Percentiles rank a stretch among this genome's conserved stretches.
phyloP scores from a whole-genome alignment of 352 stramenopile genomes.

The Bremia lactucae region DNA sequence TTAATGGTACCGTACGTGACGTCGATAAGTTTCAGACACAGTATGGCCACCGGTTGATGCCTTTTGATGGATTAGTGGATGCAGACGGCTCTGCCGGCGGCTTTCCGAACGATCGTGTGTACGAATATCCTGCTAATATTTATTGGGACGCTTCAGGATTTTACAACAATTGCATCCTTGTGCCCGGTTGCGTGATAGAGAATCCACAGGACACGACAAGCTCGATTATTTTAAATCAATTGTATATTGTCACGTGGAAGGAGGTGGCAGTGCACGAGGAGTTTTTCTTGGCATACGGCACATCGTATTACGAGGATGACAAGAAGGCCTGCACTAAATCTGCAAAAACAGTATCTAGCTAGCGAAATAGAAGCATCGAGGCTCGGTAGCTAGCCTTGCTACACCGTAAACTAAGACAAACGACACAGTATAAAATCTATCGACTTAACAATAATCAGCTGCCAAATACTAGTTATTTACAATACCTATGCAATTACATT shows the following conservation, averaged over 20 bases:
- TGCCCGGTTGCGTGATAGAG: conserved; percentile 73
- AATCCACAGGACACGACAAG: conserved; percentile 67
- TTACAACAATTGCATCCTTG: conserved; percentile 87
- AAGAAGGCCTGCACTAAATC: conserved; percentile 42
- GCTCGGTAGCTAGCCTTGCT: conserved; percentile 9
- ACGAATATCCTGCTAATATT: conserved; percentile 74
- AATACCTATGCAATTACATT: no score
- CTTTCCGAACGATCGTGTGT: conserved; percentile 82
- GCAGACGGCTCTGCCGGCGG: conserved; percentile 73
- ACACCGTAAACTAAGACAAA: conserved; percentile 32
- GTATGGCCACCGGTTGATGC: conserved; percentile 71
- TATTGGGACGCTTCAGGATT: conserved; percentile 84
- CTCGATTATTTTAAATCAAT: conserved; percentile 71
- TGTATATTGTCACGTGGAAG: conserved; percentile 86
- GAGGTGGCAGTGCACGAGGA: conserved; percentile 73
- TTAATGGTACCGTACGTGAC: conserved; percentile 76
- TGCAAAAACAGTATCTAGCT: conserved; percentile 24
- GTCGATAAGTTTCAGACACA: conserved; percentile 85
- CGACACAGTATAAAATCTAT: conserved; percentile 22
- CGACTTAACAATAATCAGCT: conserved; percentile 3
- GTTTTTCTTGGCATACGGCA: conserved; percentile 84
- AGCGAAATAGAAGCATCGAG: conserved; percentile 30
- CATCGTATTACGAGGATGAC: conserved; percentile 83
- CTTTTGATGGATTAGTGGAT: conserved; percentile 77
- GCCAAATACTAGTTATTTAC: no score